Percentiles rank a stretch among this genome's conserved stretches.
These are phyloP conservation scores for Microbotryum intermedium DNA, from an alignment of 1,284 basidiomycete genomes.

Conservation along the genomic window DNA sequence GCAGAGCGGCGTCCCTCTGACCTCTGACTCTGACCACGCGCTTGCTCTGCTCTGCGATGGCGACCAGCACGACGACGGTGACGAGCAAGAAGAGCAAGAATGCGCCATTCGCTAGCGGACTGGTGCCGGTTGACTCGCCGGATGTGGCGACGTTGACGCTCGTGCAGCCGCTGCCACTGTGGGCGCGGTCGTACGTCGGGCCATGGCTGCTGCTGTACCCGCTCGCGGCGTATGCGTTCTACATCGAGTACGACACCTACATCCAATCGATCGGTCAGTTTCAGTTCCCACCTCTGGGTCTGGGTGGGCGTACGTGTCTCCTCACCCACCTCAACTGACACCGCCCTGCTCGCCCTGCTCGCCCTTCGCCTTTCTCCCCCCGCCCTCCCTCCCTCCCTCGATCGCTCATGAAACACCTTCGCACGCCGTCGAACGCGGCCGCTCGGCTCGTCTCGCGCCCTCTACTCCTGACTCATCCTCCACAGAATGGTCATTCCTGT, in stretches of 20 bases:
- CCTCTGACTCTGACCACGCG: no score
- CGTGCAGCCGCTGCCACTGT: constrained; percentile 66
- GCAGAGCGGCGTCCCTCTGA: no score
- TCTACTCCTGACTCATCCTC: not conserved
- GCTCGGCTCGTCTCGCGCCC: not conserved
- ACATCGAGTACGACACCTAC: constrained; percentile 47
- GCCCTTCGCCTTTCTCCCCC: no score
- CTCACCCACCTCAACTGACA: not conserved
- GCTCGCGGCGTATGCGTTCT: constrained; percentile 83
- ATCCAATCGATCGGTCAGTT: constrained; percentile 24
- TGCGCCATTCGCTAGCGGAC: constrained; percentile 11
- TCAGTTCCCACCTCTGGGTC: not conserved
- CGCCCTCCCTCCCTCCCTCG: no score
- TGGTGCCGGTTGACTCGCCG: constrained; percentile 61
- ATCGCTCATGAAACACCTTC: not conserved
- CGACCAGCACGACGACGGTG: not conserved
- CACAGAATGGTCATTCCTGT: constrained; percentile 58
- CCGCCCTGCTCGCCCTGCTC: no score
- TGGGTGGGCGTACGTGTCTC: no score
- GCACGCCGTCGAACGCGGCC: not conserved
- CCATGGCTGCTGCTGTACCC: constrained; percentile 69
- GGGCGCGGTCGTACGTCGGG: constrained; percentile 68
- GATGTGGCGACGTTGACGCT: constrained; percentile 77
- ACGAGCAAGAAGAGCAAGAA: not conserved
- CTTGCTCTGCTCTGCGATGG: no score